phyloP scores from a whole-genome alignment of 1,284 basidiomycete genomes.

The Anthracocystis setariae region DNA sequence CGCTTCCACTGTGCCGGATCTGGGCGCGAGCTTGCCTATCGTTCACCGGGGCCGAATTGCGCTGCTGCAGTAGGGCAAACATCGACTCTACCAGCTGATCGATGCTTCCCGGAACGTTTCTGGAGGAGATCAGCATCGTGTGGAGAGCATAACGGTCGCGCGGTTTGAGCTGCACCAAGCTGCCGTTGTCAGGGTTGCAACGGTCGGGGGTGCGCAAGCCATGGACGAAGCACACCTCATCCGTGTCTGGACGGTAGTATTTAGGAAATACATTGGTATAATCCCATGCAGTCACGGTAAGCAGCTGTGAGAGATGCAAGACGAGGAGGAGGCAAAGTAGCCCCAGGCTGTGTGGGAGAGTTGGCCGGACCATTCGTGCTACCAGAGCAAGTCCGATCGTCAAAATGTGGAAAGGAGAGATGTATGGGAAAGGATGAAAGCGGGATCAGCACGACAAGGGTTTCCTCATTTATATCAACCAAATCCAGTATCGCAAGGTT shows the following conservation, averaged over 20 bases:
- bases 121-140: not conserved
- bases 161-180: constrained; percentile 5
- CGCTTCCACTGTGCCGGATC: too few species aligned
- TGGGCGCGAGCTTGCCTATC: too few species aligned
- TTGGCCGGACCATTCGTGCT: not conserved
- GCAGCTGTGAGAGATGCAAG: too few species aligned
- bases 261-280: not conserved
- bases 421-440: not conserved
- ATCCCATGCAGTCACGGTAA: too few species aligned
- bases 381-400: constrained; percentile 11
- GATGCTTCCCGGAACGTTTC: not conserved
- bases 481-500: too few species aligned
- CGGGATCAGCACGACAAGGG: too few species aligned
- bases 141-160: not conserved
- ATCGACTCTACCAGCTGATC: not conserved
- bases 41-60: not conserved
- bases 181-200: not conserved
- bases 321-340: too few species aligned
- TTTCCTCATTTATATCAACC: too few species aligned
- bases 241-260: not conserved
- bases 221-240: constrained; percentile 24
- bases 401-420: not conserved
- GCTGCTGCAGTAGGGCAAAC: not conserved
- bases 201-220: constrained; percentile 6
- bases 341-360: not conserved